Evolutionary conservation across 106 monocot genomes (phyloP), one percentile per base, ranked within the genome.

Genomic region (Acorus gramineus): DNA sequence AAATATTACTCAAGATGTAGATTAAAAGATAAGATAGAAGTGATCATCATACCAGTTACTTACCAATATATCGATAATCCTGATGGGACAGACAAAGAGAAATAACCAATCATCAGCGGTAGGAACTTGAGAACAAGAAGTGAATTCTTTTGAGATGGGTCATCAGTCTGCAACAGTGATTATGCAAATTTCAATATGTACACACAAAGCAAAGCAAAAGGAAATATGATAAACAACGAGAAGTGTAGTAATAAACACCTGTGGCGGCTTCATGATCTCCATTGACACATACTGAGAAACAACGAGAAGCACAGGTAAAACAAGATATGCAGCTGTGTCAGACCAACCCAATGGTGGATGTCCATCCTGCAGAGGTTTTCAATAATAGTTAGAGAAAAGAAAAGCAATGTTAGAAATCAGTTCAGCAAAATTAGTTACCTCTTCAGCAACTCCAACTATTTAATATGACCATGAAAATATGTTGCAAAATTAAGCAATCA

Each of bases 221-320:
- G 47, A 42, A 47, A 14, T 44, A 59, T 59, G 1, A 2, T 11
- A 10, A 57, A 4, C 2, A 57, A 12, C 57, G 8, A 52, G 4
- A 8, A 55, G 3, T 55, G 57, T 3, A 46, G 8, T 3, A 59
- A 8, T 13, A 53, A 44, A 53, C 13, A 98, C 98, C 88, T 98
- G 85, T 73, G 98, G 92, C 51, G 98, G 98, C 64, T 98, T 88
- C 91, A 98, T 98, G 50, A 98, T 83, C 70, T 98, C 88, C 92
- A 92, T 91, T 2, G 92, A 98, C 54, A 84, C 73, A 71, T 77
- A 98, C 64, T 99, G 92, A 68, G 89, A 92, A 71, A 84, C 60
- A 68, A 98, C 70, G 69, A 98, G 98, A 52, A 98, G 84, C 44
- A 92, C 85, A 44, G 98, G 98, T 47, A 92, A 64, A 66, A 92